Conservation (phyloP, 2,329 filamentous ascomycete genomes). For the Colletotrichum sp. region DNA sequence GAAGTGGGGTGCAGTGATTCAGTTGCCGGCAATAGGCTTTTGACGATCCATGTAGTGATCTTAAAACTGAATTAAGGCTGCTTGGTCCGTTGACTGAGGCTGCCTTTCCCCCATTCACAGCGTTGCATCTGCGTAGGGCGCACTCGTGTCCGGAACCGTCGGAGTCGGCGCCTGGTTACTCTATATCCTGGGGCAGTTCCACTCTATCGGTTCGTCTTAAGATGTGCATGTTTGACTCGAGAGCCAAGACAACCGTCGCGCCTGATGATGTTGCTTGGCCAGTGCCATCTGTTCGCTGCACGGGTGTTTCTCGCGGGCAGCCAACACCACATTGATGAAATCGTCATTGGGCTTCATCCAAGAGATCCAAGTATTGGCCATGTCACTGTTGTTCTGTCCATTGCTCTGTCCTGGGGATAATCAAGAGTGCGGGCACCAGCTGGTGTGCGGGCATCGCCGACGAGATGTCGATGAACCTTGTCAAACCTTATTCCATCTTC, state of each 20-base stretch:
- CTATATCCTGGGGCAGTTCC: neutral
- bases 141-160: neutral
- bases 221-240: neutral
- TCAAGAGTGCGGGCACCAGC: neutral
- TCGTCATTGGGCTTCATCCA: neutral
- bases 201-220: neutral
- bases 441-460: neutral
- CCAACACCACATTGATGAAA: neutral
- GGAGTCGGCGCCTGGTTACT: neutral
- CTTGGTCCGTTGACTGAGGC: neutral
- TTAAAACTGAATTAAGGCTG: neutral
- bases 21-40: neutral
- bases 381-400: neutral
- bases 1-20: neutral
- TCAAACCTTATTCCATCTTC: neutral
- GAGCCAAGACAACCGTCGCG: neutral
- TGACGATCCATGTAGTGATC: neutral
- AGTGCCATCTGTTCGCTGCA: neutral
- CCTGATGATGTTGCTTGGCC: neutral
- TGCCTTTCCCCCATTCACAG: neutral
- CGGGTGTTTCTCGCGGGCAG: neutral
- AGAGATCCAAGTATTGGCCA: neutral
- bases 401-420: neutral
- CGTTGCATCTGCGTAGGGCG: neutral
- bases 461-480: neutral